A percentile compares a stretch with the other conserved stretches of the same genome.
phyloP scores from a whole-genome alignment of 148 eudicot species.

The Bassia scoparia region DNA sequence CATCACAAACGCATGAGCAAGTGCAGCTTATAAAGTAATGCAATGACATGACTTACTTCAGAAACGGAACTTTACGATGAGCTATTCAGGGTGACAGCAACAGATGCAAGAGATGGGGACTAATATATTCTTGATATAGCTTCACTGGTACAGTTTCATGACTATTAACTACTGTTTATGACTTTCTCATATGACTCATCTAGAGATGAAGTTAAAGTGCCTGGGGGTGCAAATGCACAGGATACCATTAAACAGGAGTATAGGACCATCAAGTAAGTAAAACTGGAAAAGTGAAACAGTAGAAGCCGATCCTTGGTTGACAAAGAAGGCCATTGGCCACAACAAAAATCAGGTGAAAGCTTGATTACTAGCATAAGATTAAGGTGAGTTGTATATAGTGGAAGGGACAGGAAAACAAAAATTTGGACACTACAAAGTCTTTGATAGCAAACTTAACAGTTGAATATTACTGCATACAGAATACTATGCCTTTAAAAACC shows the following conservation, averaged over 20 bases:
- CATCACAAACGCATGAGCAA: background rate
- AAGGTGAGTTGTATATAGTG: background rate
- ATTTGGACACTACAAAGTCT: slow-evolving; percentile 6
- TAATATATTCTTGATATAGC: background rate
- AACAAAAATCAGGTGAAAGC: background rate
- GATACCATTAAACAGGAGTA: background rate
- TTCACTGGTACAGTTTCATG: background rate
- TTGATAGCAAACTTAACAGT: background rate
- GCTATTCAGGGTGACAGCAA: background rate
- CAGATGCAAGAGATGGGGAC: background rate
- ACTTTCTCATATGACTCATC: background rate
- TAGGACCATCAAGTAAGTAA: background rate
- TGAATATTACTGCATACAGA: background rate
- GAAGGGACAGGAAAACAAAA: background rate
- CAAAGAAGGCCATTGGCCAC: background rate
- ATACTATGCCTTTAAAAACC: background rate
- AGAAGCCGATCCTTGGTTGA: background rate
- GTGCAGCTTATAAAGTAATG: background rate
- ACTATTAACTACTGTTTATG: too few relatives aligned
- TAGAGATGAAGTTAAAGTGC: background rate
- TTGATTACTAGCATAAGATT: background rate
- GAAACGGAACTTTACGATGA: too few relatives aligned
- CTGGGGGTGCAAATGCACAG: background rate
- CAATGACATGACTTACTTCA: background rate
- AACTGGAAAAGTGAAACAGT: background rate